Base-by-base conservation (phyloP, 2,329 filamentous ascomycete species). In the Fusarium miscanthi region DNA sequence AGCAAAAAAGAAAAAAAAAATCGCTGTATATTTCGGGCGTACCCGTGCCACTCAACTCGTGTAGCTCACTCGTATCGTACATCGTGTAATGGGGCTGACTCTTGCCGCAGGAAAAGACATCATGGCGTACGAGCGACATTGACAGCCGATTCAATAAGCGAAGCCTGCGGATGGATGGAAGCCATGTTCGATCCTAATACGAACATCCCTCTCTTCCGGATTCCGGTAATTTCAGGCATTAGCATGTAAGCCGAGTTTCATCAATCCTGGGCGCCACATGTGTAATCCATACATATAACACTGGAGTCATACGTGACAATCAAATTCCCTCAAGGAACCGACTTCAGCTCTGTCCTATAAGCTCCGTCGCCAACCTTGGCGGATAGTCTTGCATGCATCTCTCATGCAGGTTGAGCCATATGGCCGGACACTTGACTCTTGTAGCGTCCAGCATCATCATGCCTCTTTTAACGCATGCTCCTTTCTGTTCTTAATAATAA, bases 91-190 rank as follows among this genome's bases (percentile, higher is more conserved):
- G 67, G 65, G 60, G 48, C 60, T 70, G 66, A 57, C 30, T 48
- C 25, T 58, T 67, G 70, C 62, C 70, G 62, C 70, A 73, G 62
- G 66, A 63, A 73, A 66, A 73, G 70, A 73, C 70, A 73, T 66
- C 23, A 43, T 23, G 56, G 51, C 56, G 49, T 30, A 59, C 64
- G 56, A 65, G 56, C 43, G 38, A 73, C 53, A 71, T 67, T 58
- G 61, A 63, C 41, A 67, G 61, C 40, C 52, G 70, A 53, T 73
- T 73, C 66, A 73, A 70, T 73, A 73, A 73, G 70, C 70, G 70
- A 73, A 73, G 66, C 43, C 53, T 54, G 60, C 70, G 70, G 70
- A 63, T 73, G 65, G 48, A 70, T 57, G 70, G 70, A 63, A 66
- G 52, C 27, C 38, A 46, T 66, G 54, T 58, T 66, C 53, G 38